Conservation (phyloP, 352 stramenopile species). For the Pythium inflatum region DNA sequence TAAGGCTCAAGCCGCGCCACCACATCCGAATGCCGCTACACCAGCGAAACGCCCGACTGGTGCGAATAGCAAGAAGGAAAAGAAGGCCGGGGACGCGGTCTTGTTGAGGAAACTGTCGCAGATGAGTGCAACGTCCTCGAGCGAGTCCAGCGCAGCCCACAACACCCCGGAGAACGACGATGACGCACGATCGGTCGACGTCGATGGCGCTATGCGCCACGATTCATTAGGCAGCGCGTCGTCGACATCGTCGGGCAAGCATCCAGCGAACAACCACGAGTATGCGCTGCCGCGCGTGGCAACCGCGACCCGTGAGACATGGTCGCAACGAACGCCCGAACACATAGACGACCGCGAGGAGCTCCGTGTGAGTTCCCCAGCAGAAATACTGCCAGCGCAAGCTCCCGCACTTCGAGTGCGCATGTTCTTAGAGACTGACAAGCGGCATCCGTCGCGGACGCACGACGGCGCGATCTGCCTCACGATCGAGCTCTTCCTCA, state of each 20-base stretch:
- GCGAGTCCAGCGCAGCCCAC: conserved; percentile 1
- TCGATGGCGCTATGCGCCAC: neutral
- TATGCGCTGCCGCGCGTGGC: neutral
- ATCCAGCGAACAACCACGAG: neutral
- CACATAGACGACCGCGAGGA: too few species aligned
- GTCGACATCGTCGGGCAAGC: conserved; percentile 10
- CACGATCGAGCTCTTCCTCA: conserved; percentile 3
- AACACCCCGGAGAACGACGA: neutral
- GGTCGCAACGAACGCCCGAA: too few species aligned
- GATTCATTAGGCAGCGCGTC: conserved; percentile 22
- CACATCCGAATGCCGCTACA: neutral
- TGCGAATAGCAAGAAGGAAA: conserved; percentile 19
- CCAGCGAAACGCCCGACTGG: neutral
- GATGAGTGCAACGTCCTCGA: conserved; percentile 22
- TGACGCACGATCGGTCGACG: too few species aligned
- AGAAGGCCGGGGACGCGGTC: neutral
- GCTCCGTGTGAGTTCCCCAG: too few species aligned
- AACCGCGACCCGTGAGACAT: neutral
- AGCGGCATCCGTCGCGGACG: neutral
- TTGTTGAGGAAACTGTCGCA: conserved; percentile 17
- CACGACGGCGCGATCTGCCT: conserved; percentile 24
- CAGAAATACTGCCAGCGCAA: neutral
- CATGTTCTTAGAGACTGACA: conserved; percentile 11
- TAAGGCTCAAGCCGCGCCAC: neutral
- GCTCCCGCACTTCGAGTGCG: neutral